phyloP scores from a whole-genome alignment of 306 rosid genomes.

The Alnus rubra region DNA sequence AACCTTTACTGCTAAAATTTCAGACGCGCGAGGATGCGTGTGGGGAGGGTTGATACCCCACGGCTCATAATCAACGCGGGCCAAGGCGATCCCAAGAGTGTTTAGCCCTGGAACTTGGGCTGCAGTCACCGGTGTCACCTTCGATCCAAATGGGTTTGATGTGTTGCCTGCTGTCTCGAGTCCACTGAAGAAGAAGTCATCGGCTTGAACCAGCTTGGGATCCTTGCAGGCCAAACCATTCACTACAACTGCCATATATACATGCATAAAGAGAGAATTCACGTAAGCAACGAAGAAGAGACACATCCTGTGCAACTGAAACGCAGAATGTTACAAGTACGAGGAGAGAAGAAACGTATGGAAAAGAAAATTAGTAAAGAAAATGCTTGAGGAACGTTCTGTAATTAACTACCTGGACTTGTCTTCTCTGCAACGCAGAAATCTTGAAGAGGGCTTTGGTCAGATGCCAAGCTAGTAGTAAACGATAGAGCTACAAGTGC shows the following conservation, averaged over 20 bases:
- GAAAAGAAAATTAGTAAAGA: too few relatives aligned
- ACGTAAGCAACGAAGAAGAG: too few relatives aligned
- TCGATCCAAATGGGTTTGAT: slow-evolving; percentile 33
- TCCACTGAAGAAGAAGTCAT: slow-evolving; percentile 37
- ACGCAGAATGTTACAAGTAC: too few relatives aligned
- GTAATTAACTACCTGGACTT: slow-evolving; percentile 11
- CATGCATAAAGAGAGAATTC: not conserved
- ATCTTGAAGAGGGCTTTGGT: slow-evolving; percentile 42
- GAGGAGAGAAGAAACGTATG: too few relatives aligned
- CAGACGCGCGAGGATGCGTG: slow-evolving; percentile 34
- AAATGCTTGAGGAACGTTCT: too few relatives aligned
- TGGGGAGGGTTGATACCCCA: slow-evolving; percentile 35
- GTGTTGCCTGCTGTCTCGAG: slow-evolving; percentile 31
- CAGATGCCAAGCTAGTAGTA: slow-evolving; percentile 15
- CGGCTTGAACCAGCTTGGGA: slow-evolving; percentile 17
- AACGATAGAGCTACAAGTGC: not conserved
- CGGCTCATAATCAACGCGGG: slow-evolving; percentile 31
- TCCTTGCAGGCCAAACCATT: slow-evolving; percentile 38
- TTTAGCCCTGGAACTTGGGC: slow-evolving; percentile 38
- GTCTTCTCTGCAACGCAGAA: slow-evolving; percentile 41
- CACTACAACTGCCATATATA: slow-evolving; percentile 9
- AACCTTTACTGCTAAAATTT: slow-evolving; percentile 26
- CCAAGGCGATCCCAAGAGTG: slow-evolving; percentile 33
- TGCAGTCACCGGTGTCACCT: slow-evolving; percentile 15
- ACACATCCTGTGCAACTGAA: too few relatives aligned